Conservation (phyloP, 495 filamentous ascomycete species). For the Penicillium pancosmium region DNA sequence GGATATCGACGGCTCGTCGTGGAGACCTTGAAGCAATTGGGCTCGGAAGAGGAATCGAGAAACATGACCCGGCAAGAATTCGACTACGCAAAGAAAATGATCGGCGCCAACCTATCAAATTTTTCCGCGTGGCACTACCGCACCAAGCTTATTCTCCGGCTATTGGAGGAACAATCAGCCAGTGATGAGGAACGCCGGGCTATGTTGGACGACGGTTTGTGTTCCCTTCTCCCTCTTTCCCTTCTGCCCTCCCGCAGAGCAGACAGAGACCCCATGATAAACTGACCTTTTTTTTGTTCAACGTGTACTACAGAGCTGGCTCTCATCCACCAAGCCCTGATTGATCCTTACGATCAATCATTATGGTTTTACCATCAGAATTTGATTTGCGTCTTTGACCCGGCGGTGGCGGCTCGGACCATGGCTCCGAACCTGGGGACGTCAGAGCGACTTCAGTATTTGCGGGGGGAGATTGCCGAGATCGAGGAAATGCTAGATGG, state of each 20-base stretch:
- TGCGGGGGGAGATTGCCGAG: constrained; percentile 66
- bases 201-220: constrained; percentile 73
- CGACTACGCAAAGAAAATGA: constrained; percentile 87
- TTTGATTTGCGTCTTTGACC: constrained; percentile 67
- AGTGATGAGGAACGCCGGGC: constrained; percentile 60
- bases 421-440: constrained; percentile 64
- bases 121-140: constrained; percentile 97
- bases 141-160: constrained; percentile 74
- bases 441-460: constrained; percentile 64
- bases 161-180: constrained; percentile 70
- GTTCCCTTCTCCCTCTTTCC: constrained; percentile 1
- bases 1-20: constrained; percentile 83
- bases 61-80: constrained; percentile 81
- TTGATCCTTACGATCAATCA: constrained; percentile 88
- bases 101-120: constrained; percentile 79
- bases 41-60: constrained; percentile 39
- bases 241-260: background rate
- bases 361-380: constrained; percentile 96
- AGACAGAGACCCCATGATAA: background rate
- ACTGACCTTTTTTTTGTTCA: constrained; percentile 2
- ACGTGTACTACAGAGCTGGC: constrained; percentile 60
- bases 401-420: constrained; percentile 47
- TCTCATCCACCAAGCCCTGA: constrained; percentile 74
- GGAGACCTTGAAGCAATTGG: constrained; percentile 61
- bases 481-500: constrained; percentile 75